Conservation (phyloP, 305 asterid genomes). For the Salvia sclarea region DNA sequence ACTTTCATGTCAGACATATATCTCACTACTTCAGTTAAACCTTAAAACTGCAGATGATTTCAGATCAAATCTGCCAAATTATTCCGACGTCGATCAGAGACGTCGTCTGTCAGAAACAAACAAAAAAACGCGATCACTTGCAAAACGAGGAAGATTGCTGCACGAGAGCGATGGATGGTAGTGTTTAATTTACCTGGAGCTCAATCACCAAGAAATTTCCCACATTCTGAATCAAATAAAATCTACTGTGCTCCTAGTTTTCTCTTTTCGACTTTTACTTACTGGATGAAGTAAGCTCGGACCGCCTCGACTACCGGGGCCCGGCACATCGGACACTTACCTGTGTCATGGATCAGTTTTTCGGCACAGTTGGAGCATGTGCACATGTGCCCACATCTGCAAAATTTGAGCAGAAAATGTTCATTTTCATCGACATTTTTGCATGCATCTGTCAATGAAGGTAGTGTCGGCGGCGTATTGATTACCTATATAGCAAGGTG, state of each 20-base stretch:
- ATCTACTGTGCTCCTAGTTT: constrained; percentile 14
- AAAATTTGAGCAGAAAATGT: neutral
- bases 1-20: constrained; percentile 35
- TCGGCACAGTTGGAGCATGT: constrained; percentile 84
- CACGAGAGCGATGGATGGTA: neutral
- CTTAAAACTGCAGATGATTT: constrained; percentile 25
- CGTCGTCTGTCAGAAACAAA: constrained; percentile 9
- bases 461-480: no score
- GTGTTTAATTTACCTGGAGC: constrained; percentile 38
- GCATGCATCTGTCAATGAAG: no score
- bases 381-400: constrained; percentile 97
- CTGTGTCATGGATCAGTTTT: constrained; percentile 48
- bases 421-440: neutral
- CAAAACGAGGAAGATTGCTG: neutral
- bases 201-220: constrained; percentile 25
- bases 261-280: constrained; percentile 12
- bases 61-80: constrained; percentile 16
- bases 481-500: constrained; percentile 76
- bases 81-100: constrained; percentile 29
- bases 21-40: constrained; percentile 15
- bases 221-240: constrained; percentile 30
- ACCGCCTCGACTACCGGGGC: constrained; percentile 87
- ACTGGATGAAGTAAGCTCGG: constrained; percentile 71
- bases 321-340: constrained; percentile 86
- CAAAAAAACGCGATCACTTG: neutral